These are phyloP conservation scores for Aspergillus campestris DNA, from an alignment of 495 filamentous ascomycete genomes.

Conservation along the genomic window DNA sequence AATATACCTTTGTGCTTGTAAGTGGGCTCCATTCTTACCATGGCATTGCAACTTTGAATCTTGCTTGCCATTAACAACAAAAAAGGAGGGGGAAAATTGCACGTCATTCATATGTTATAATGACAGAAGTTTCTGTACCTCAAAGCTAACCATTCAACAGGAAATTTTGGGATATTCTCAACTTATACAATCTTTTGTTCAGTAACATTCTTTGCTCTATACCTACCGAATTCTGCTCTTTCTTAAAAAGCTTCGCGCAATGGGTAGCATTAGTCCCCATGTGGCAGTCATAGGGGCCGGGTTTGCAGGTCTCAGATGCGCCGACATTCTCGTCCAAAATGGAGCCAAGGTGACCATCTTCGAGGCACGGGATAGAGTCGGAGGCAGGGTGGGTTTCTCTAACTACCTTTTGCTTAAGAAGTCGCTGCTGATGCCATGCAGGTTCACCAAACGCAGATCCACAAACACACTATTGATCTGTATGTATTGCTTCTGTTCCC, in stretches of 20 bases:
- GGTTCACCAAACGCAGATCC: constrained; percentile 32
- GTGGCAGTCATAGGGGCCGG: constrained; percentile 82
- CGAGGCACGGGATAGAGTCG: constrained; percentile 75
- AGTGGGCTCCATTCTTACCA: no score
- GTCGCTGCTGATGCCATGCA: constrained; percentile 7
- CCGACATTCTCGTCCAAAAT: constrained; percentile 69
- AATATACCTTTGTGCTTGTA: no score
- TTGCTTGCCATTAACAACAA: no score
- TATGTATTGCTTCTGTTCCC: constrained; percentile 11
- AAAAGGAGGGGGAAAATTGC: no score
- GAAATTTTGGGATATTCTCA: background rate
- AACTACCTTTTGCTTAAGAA: background rate
- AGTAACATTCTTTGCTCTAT: background rate
- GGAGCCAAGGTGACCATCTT: constrained; percentile 78
- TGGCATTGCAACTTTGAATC: no score
- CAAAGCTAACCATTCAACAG: no score
- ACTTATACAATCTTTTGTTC: no score
- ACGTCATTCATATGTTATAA: no score
- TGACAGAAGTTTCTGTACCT: no score
- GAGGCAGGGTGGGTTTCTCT: constrained; percentile 57
- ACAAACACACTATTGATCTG: constrained; percentile 40
- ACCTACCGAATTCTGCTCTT: no score
- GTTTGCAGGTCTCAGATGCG: constrained; percentile 77
- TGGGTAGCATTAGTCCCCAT: constrained; percentile 32
- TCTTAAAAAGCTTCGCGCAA: constrained; percentile 2